Conservation (phyloP, 345 rosid species). For the Euclidium syriacum region DNA sequence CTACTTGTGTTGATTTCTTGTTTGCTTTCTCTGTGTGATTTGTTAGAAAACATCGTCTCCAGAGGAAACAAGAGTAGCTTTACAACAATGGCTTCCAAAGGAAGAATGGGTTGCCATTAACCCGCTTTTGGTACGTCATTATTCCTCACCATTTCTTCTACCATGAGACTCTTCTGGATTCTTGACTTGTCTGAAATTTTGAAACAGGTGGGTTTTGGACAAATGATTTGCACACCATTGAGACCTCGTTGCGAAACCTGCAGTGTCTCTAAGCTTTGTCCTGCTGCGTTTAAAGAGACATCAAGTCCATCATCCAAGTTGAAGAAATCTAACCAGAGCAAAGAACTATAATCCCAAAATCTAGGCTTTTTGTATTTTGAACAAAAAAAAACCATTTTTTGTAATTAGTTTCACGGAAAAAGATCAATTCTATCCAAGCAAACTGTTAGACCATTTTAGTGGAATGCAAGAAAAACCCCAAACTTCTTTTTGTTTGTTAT, state of each 20-base stretch:
- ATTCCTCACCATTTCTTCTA: neutral
- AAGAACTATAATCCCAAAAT: slow-evolving; percentile 26
- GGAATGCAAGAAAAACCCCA: neutral
- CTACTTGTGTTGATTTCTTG: neutral
- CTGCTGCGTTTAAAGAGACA: slow-evolving; percentile 85
- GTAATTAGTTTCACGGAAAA: neutral
- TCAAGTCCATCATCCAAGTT: slow-evolving; percentile 53
- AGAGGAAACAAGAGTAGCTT: slow-evolving; percentile 84
- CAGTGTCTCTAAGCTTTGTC: slow-evolving; percentile 54
- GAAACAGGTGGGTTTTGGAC: slow-evolving; percentile 85
- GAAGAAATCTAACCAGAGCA: slow-evolving; percentile 37
- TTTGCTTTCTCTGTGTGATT: slow-evolving; percentile 12
- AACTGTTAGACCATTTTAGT: neutral
- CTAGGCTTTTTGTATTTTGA: neutral
- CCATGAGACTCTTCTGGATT: neutral
- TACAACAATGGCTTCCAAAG: slow-evolving; percentile 94
- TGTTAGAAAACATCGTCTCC: slow-evolving; percentile 70
- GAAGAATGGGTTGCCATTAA: slow-evolving; percentile 92
- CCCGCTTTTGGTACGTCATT: slow-evolving; percentile 68
- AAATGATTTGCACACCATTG: slow-evolving; percentile 81
- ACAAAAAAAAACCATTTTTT: neutral
- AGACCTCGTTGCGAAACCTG: slow-evolving; percentile 76
- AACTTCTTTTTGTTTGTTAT: neutral
- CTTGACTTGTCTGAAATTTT: neutral
- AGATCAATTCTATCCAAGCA: neutral